Percentiles rank a stretch among this genome's conserved stretches.
phyloP scores from a whole-genome alignment of 2,329 filamentous ascomycete species.

The Botrytis porri region DNA sequence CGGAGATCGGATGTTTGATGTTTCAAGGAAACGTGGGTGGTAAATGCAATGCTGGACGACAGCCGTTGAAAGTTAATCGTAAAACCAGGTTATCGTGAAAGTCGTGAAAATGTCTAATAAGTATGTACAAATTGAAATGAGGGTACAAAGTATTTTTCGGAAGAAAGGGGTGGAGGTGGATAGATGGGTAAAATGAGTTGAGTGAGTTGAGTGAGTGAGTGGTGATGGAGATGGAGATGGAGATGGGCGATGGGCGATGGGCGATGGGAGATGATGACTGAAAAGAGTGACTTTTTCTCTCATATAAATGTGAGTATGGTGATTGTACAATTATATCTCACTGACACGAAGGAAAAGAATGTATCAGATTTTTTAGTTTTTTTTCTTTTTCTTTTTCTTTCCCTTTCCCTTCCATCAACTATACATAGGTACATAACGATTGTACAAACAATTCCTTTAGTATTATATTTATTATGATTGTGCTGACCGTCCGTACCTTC shows the following conservation, averaged over 20 bases:
- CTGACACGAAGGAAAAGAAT: not conserved
- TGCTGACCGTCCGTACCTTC: not conserved
- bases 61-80: not conserved
- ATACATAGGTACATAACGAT: not conserved
- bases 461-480: not conserved
- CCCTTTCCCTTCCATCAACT: not conserved
- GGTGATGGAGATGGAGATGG: not conserved
- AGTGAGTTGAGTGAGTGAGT: not conserved
- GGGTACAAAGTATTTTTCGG: not conserved
- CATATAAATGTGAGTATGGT: not conserved
- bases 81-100: conserved; percentile 1
- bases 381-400: not conserved
- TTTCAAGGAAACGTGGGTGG: conserved; percentile 18
- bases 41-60: conserved; percentile 5
- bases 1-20: conserved; percentile 20
- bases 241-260: not conserved
- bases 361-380: not conserved
- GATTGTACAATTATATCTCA: not conserved
- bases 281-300: conserved; percentile 8
- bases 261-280: conserved; percentile 2
- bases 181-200: not conserved
- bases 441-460: not conserved
- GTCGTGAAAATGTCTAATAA: conserved; percentile 4
- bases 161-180: not conserved
- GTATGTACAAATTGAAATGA: not conserved